Evolutionary conservation across 768 basidiomycete species (phyloP), one percentile per base, ranked within the genome.

Genomic region (Lenzites betulinus): DNA sequence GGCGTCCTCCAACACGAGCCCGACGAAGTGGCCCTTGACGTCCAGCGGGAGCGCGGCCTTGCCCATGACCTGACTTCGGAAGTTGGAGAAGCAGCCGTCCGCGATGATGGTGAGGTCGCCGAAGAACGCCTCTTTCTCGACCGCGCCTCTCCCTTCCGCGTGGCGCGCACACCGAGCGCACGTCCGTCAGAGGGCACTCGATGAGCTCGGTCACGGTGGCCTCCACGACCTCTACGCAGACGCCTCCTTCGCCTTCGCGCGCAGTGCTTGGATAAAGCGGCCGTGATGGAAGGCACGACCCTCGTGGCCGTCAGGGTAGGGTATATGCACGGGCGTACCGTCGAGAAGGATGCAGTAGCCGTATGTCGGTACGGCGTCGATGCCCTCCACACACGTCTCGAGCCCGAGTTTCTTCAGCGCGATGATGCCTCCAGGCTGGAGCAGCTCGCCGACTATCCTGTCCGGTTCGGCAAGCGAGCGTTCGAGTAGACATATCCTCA

Each of bases 281-380:
- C 97, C 97, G 72, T 98, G 96, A 75, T 98, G 96, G 73, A 99
- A 98, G 57, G 87, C 86, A 51, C 93, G 76, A 0, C 96, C 95
- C 66, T 92, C 83, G 57, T 84, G 71, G 2, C 73, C 76, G 35
- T 76, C 77, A 0, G 95, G 94, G 71, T 98, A 98, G 1, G 95
- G 95, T 57, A 97, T 95, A 55, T 89, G 87, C 23, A 98, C 95
- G 41, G 80, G 80, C 70, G 83, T 79, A 49, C 83, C 87, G 35
- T 75, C 75, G 53, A 87, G 79, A 58, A 89, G 77, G 43, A 97
- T 88, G 69, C 90, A 92, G 75, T 99, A 98, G 4, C 97, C 96
- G 54, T 88, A 77, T 15, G 85, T 89, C 0, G 85, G 84, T 30
- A 94, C 80, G 0, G 95, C 88, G 72, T 92, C 95, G 58, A 98